Percentiles rank a stretch among this genome's conserved stretches.
phyloP scores from a whole-genome alignment of 768 basidiomycete genomes.

The Lactarius sanguifluus region DNA sequence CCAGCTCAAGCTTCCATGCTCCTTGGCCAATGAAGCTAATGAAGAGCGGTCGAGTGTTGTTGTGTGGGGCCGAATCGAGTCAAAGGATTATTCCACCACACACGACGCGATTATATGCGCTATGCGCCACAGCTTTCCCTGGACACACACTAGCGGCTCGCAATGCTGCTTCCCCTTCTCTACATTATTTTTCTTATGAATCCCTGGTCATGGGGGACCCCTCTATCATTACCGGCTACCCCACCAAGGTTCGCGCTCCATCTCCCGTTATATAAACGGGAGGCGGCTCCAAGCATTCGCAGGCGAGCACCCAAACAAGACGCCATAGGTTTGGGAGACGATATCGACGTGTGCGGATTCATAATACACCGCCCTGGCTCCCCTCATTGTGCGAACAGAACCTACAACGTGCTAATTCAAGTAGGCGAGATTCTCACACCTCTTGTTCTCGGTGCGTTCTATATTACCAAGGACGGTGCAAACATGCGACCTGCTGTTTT shows the following conservation, averaged over 20 bases:
- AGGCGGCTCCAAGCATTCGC: not conserved
- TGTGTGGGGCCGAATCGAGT: not conserved
- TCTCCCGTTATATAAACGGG: slow-evolving; percentile 21
- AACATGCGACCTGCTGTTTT: not conserved
- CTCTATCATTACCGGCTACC: slow-evolving; percentile 3
- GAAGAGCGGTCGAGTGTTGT: not conserved
- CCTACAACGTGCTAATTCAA: slow-evolving; percentile 60
- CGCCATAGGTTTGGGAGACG: slow-evolving; percentile 59
- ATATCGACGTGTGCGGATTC: slow-evolving; percentile 55
- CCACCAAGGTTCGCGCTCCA: slow-evolving; percentile 8
- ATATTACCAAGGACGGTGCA: not conserved
- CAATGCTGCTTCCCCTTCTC: slow-evolving; percentile 9
- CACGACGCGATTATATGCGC: not conserved
- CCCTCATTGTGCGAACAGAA: slow-evolving; percentile 39
- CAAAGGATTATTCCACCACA: not conserved
- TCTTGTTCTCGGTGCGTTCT: slow-evolving; percentile 56
- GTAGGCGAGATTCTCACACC: slow-evolving; percentile 54
- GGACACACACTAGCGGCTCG: not conserved
- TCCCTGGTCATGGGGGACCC: slow-evolving; percentile 7
- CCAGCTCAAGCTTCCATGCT: slow-evolving; percentile 76
- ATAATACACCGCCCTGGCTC: not conserved
- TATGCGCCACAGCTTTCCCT: not conserved
- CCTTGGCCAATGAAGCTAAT: slow-evolving; percentile 14
- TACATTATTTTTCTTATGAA: not conserved
- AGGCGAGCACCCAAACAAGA: slow-evolving; percentile 8